Conservation (phyloP, 2,329 filamentous ascomycete genomes). For the Nigrograna mackinnonii region DNA sequence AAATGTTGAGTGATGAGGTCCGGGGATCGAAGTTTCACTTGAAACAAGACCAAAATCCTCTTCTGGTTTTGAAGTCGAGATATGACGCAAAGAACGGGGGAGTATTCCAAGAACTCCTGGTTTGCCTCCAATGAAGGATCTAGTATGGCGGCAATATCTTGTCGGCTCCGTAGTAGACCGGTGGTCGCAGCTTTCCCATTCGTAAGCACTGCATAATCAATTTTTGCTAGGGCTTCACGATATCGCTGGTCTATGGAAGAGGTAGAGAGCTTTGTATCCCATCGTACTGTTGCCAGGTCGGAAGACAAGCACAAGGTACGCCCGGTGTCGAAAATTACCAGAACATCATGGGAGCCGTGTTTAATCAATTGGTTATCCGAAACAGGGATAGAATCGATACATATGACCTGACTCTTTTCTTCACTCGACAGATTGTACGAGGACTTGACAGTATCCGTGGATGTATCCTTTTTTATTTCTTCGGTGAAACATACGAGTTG, state of each 20-base stretch:
- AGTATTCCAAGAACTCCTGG: conserved; percentile 36
- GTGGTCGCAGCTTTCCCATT: conserved; percentile 45
- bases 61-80: conserved; percentile 19
- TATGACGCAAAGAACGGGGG: conserved; percentile 37
- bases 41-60: conserved; percentile 27
- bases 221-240: conserved; percentile 15
- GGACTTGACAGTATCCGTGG: conserved; percentile 35
- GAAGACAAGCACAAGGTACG: conserved; percentile 64
- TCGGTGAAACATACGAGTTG: conserved; percentile 61
- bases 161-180: conserved; percentile 48
- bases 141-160: conserved; percentile 47
- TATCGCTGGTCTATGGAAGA: conserved; percentile 22
- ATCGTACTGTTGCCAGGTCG: conserved; percentile 46
- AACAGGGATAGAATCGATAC: conserved; percentile 36
- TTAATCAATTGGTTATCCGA: conserved; percentile 16
- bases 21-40: conserved; percentile 32
- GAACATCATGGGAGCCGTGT: conserved; percentile 47
- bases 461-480: conserved; percentile 41
- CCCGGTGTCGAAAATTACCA: conserved; percentile 65
- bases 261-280: conserved; percentile 28
- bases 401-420: conserved; percentile 23
- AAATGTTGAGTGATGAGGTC: conserved; percentile 31
- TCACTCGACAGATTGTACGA: conserved; percentile 27
- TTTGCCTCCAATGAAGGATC: conserved; percentile 28
- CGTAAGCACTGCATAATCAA: conserved; percentile 36